These are phyloP conservation scores for Naematelia aurantialba DNA, from an alignment of 768 basidiomycete species.

Conservation along the genomic window DNA sequence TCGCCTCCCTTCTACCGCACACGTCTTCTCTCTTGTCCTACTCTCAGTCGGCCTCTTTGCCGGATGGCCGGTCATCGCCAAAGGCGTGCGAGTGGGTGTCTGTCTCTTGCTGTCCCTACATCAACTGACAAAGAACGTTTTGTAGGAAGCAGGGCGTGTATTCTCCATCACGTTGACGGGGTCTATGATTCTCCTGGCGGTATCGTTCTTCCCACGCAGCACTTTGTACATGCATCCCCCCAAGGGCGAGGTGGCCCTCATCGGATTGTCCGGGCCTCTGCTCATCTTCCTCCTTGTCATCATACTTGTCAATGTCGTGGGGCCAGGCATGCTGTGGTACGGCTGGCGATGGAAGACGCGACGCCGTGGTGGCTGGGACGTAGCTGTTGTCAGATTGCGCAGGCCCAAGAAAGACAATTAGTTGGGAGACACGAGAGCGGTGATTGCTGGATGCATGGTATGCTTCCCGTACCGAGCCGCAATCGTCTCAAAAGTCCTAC, in stretches of 20 bases:
- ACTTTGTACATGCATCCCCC: not conserved
- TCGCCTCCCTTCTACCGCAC: slow-evolving; percentile 72
- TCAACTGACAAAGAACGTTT: too few species aligned
- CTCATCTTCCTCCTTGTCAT: slow-evolving; percentile 20
- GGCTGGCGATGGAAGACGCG: slow-evolving; percentile 45
- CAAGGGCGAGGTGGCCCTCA: too few species aligned
- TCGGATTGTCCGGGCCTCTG: slow-evolving; percentile 14
- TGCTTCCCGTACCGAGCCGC: too few species aligned
- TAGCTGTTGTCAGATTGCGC: slow-evolving; percentile 34
- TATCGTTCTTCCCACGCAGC: slow-evolving; percentile 29
- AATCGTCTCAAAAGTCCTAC: not conserved
- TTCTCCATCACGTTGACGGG: slow-evolving; percentile 34
- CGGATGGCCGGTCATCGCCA: slow-evolving; percentile 41
- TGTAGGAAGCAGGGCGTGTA: slow-evolving; percentile 31
- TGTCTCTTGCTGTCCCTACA: not conserved
- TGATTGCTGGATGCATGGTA: slow-evolving; percentile 1
- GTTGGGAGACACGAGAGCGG: not conserved
- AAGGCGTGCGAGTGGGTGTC: slow-evolving; percentile 34
- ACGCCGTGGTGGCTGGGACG: slow-evolving; percentile 41
- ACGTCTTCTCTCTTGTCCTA: slow-evolving; percentile 72
- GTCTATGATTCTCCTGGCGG: slow-evolving; percentile 24
- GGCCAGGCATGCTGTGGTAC: slow-evolving; percentile 36
- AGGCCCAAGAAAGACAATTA: slow-evolving; percentile 4
- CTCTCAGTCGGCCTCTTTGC: slow-evolving; percentile 39
- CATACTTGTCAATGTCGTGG: slow-evolving; percentile 22